phyloP scores from a whole-genome alignment of 2,329 filamentous ascomycete genomes.

The Colletotrichum orchidophilum region DNA sequence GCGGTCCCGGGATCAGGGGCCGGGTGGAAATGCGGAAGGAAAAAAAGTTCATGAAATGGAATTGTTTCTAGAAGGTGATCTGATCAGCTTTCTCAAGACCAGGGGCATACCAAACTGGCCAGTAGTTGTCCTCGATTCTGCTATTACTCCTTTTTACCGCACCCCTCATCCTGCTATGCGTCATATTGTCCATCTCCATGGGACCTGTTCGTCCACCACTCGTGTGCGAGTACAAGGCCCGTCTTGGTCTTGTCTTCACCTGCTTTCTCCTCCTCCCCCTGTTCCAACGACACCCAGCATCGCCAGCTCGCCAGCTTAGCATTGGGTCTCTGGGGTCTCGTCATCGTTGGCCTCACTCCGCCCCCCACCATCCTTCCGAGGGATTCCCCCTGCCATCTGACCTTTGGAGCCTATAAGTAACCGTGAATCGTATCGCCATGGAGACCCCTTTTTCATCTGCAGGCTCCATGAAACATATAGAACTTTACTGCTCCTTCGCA shows the following conservation, averaged over 20 bases:
- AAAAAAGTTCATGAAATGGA: background rate
- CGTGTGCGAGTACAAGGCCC: background rate
- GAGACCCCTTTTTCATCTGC: conserved; percentile 10
- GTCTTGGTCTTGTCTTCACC: background rate
- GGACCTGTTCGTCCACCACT: conserved; percentile 12
- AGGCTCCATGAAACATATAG: conserved; percentile 22
- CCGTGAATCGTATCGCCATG: conserved; percentile 16
- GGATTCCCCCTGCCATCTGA: conserved; percentile 6
- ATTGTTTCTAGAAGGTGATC: conserved; percentile 27
- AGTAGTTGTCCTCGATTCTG: background rate
- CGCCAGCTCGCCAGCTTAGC: conserved; percentile 10
- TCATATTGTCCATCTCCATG: background rate
- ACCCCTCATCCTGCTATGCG: conserved; percentile 7
- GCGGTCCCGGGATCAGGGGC: conserved; percentile 3
- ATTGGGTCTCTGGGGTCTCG: conserved; percentile 14
- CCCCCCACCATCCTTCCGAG: conserved; percentile 9
- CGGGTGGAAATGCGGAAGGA: background rate
- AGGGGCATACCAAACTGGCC: conserved; percentile 3
- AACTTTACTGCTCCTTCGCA: conserved; percentile 5
- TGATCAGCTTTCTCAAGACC: conserved; percentile 11
- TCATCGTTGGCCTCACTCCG: conserved; percentile 29
- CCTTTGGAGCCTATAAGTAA: conserved; percentile 23
- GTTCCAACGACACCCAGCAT: conserved; percentile 20
- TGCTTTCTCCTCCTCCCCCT: background rate
- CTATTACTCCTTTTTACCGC: background rate